Percentiles rank a stretch among this genome's conserved stretches.
Conservation (phyloP, 495 filamentous ascomycete species). For the Trichocladium antarcticum region DNA sequence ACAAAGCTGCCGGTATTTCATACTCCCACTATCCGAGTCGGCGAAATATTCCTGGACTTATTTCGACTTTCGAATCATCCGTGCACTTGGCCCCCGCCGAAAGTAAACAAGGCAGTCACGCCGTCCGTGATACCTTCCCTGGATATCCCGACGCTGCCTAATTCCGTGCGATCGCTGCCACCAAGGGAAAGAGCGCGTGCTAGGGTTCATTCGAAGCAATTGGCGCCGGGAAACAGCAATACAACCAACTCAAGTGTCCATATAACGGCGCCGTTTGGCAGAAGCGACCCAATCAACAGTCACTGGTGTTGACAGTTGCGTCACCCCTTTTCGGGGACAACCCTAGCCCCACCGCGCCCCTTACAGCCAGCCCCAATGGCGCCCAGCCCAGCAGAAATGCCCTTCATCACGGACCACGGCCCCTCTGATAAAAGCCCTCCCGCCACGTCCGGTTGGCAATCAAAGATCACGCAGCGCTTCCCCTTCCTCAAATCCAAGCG, state of each 20-base stretch:
- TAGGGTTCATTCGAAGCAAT: not conserved
- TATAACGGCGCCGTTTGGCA: too few relatives aligned
- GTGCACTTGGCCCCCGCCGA: too few relatives aligned
- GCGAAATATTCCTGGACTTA: too few relatives aligned
- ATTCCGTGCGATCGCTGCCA: not conserved
- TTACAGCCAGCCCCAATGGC: not conserved
- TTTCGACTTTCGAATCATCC: too few relatives aligned
- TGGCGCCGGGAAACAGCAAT: too few relatives aligned
- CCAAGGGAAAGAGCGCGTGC: not conserved
- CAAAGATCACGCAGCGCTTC: slow-evolving; percentile 27
- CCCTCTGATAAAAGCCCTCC: not conserved
- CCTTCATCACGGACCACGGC: not conserved
- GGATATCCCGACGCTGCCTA: not conserved
- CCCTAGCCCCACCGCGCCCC: too few relatives aligned
- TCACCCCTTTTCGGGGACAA: too few relatives aligned
- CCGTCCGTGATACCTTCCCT: not conserved
- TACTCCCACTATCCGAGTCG: too few relatives aligned
- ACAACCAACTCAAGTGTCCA: too few relatives aligned
- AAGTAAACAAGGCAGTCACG: not conserved
- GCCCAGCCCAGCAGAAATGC: not conserved
- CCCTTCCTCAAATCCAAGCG: slow-evolving; percentile 31
- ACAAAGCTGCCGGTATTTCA: too few relatives aligned
- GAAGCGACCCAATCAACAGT: too few relatives aligned
- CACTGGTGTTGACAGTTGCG: too few relatives aligned
- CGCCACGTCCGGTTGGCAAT: slow-evolving; percentile 22